Evolutionary conservation across 2,329 filamentous ascomycete genomes (phyloP).

Genomic region (Aspergillus sp.): DNA sequence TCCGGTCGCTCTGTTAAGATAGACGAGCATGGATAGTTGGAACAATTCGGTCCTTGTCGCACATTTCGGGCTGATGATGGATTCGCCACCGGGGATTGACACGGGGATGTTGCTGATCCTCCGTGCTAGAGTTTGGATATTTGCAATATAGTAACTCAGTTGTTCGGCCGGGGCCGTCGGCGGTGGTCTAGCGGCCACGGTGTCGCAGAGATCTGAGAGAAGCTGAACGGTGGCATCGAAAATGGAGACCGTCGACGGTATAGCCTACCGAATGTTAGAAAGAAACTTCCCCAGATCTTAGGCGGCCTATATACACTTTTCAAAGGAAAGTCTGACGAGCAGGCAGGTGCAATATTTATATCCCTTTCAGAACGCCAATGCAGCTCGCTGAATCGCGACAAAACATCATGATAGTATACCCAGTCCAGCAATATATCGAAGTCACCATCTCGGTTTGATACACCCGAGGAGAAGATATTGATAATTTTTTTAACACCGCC

Average conservation of each 20-base stretch:
- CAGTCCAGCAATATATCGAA: constrained; percentile 8
- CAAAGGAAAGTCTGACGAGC: background rate
- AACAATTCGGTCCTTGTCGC: constrained; percentile 1
- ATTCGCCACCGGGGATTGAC: background rate
- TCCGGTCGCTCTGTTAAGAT: constrained; percentile 4
- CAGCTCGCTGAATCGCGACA: constrained; percentile 8
- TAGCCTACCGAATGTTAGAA: background rate
- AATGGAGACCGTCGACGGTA: background rate
- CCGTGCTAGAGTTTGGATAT: background rate
- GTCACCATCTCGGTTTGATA: background rate
- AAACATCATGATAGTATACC: constrained; percentile 11
- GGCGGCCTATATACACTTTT: accelerated
- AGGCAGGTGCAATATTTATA: background rate
- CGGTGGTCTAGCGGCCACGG: background rate
- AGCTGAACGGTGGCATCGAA: background rate
- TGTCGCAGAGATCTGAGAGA: constrained; percentile 3
- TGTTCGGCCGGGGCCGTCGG: background rate
- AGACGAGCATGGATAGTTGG: constrained; percentile 7
- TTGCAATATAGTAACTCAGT: background rate
- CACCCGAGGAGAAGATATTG: background rate
- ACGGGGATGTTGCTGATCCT: background rate
- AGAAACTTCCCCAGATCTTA: background rate
- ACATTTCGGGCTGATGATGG: background rate
- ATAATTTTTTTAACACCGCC: constrained; percentile 6
- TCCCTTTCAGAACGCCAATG: constrained; percentile 2